Evolutionary conservation across 1,139 yeast genomes (phyloP).

Genomic region (Spencermartinsiella ligniputridi): DNA sequence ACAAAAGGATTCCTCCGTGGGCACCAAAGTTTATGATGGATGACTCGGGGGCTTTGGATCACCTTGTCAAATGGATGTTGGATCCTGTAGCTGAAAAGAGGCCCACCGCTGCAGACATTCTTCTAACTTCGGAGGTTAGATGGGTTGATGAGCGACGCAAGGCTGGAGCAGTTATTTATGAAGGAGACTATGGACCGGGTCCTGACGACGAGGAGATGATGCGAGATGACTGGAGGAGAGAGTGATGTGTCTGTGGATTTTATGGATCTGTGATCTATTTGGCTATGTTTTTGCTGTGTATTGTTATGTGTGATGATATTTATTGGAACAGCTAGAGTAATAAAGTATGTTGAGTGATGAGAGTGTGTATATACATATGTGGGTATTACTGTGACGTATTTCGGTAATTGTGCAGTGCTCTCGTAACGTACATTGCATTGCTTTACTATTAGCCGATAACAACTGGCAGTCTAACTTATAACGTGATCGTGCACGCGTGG

Average conservation of each 20-base stretch:
- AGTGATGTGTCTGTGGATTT: neutral
- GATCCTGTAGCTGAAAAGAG: slow-evolving; percentile 79
- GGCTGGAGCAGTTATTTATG: slow-evolving; percentile 94
- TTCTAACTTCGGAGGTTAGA: slow-evolving; percentile 66
- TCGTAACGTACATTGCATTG: too few relatives aligned
- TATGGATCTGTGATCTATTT: neutral
- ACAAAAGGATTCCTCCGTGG: slow-evolving; percentile 54
- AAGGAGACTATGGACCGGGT: slow-evolving; percentile 91
- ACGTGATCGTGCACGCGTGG: too few relatives aligned
- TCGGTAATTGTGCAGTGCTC: too few relatives aligned
- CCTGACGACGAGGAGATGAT: slow-evolving; percentile 29
- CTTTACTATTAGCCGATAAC: too few relatives aligned
- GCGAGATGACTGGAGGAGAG: slow-evolving; percentile 1
- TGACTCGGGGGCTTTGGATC: slow-evolving; percentile 70
- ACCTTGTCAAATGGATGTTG: slow-evolving; percentile 82
- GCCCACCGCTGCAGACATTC: slow-evolving; percentile 69
- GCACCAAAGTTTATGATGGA: slow-evolving; percentile 81
- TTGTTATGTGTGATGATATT: neutral
- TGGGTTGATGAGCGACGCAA: slow-evolving; percentile 78
- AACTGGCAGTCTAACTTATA: too few relatives aligned
- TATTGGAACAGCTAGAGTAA: too few relatives aligned
- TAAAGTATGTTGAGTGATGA: too few relatives aligned
- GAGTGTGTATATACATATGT: too few relatives aligned
- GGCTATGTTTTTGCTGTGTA: neutral
- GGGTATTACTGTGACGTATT: too few relatives aligned